Percentiles rank a stretch among this genome's conserved stretches.
Evolutionary conservation across 2,329 filamentous ascomycete species (phyloP).

Genomic region (Cordyceps cateniannulata): DNA sequence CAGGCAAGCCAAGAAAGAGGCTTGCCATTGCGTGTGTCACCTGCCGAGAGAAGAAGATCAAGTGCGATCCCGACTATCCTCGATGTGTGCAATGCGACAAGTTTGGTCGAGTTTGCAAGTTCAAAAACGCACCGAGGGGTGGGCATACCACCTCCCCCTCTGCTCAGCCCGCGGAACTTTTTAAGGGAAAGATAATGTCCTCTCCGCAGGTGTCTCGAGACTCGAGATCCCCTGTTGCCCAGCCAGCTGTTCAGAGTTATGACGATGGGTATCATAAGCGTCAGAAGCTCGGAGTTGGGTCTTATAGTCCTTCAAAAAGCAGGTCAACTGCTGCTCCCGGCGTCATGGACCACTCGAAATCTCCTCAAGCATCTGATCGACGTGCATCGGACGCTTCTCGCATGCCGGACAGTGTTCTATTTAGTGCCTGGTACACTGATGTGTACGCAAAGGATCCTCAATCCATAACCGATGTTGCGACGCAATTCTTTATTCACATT

Average conservation of each 20-base stretch:
- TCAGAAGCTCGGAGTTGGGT: slow-evolving; percentile 40
- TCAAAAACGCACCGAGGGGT: slow-evolving; percentile 68
- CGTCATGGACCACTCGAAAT: slow-evolving; percentile 32
- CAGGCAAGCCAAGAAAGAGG: slow-evolving; percentile 85
- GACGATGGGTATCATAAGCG: slow-evolving; percentile 32
- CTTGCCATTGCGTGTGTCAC: slow-evolving; percentile 89
- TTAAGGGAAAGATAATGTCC: slow-evolving; percentile 34
- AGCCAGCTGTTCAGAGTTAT: background rate
- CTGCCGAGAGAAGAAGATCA: slow-evolving; percentile 95
- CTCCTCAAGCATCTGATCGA: slow-evolving; percentile 30
- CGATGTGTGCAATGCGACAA: slow-evolving; percentile 91
- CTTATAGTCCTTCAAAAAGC: slow-evolving; percentile 30
- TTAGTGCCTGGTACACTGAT: slow-evolving; percentile 44
- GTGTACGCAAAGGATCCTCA: slow-evolving; percentile 39
- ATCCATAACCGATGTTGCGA: slow-evolving; percentile 31
- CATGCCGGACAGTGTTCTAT: slow-evolving; percentile 43
- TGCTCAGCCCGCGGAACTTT: slow-evolving; percentile 44
- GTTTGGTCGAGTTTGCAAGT: slow-evolving; percentile 78
- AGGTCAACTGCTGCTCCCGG: slow-evolving; percentile 26
- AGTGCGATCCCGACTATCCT: slow-evolving; percentile 82
- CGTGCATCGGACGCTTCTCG: slow-evolving; percentile 35
- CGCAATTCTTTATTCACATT: slow-evolving; percentile 36
- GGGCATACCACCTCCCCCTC: slow-evolving; percentile 52
- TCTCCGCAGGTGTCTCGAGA: slow-evolving; percentile 23
- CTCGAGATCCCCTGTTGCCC: slow-evolving; percentile 19